Conservation (phyloP, 2,329 filamentous ascomycete species). For the Myriosclerotinia duriaeana region DNA sequence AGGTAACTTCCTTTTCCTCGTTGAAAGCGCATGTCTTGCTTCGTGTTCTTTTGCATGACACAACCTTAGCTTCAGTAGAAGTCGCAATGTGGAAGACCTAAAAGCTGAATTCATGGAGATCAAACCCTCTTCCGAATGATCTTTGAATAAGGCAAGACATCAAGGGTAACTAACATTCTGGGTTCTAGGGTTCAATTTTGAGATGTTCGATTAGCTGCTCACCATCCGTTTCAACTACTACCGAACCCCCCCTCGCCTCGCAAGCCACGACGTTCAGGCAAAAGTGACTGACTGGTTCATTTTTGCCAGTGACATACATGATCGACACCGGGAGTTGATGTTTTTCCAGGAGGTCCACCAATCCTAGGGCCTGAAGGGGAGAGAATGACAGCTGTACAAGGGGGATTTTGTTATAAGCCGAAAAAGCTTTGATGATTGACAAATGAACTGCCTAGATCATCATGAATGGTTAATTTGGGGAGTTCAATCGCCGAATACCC, state of each 20-base stretch:
- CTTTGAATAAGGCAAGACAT: constrained; percentile 20
- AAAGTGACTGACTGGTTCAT: constrained; percentile 19
- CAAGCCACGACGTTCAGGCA: constrained; percentile 22
- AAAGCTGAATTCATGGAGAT: constrained; percentile 22
- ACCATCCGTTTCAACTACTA: constrained; percentile 21
- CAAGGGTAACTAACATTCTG: neutral
- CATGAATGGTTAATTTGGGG: constrained; percentile 1
- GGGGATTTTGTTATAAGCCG: neutral
- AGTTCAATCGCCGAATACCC: constrained; percentile 16
- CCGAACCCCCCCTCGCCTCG: constrained; percentile 11
- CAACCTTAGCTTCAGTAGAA: constrained; percentile 22
- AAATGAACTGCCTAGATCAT: constrained; percentile 2
- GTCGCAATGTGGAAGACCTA: constrained; percentile 15
- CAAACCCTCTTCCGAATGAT: neutral
- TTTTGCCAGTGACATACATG: constrained; percentile 19
- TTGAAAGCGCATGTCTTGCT: constrained; percentile 14
- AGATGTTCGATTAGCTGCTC: constrained; percentile 15
- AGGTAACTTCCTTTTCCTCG: neutral
- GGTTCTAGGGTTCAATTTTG: constrained; percentile 9
- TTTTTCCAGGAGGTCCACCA: neutral
- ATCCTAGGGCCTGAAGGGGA: constrained; percentile 5
- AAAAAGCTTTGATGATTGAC: constrained; percentile 8
- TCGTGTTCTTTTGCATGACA: constrained; percentile 14
- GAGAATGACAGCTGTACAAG: constrained; percentile 13
- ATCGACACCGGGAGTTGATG: constrained; percentile 24